A percentile compares a stretch with the other conserved stretches of the same genome.
Evolutionary conservation across 2,329 filamentous ascomycete species (phyloP).

Genomic region (Mariannaea sp.): DNA sequence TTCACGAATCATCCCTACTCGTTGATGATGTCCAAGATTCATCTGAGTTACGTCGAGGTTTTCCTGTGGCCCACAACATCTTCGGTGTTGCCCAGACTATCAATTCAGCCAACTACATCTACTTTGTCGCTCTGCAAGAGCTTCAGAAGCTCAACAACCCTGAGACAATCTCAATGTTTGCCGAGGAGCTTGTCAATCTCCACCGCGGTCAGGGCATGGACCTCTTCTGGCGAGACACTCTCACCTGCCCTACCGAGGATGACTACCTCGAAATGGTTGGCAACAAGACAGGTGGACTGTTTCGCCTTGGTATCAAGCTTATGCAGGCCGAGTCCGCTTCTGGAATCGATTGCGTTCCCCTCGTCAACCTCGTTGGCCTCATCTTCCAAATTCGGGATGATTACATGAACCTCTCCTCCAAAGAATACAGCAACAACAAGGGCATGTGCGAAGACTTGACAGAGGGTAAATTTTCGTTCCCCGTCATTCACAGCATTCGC

Average conservation of each 20-base stretch:
- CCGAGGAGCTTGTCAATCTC: conserved; percentile 82
- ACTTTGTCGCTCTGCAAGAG: conserved; percentile 79
- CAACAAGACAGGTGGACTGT: conserved; percentile 88
- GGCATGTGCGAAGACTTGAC: conserved; percentile 94
- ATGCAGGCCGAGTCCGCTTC: conserved; percentile 76
- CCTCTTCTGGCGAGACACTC: conserved; percentile 83
- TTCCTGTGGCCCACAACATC: conserved; percentile 82
- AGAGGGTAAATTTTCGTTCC: conserved; percentile 96
- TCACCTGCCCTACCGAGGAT: conserved; percentile 82
- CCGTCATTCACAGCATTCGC: conserved; percentile 91
- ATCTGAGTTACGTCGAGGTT: conserved; percentile 74
- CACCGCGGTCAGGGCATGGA: conserved; percentile 91
- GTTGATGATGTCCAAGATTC: conserved; percentile 89
- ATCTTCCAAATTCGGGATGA: conserved; percentile 93
- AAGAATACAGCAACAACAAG: conserved; percentile 85
- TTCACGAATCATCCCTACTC: conserved; percentile 82
- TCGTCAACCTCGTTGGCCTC: conserved; percentile 84
- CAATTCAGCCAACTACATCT: conserved; percentile 89
- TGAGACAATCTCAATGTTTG: conserved; percentile 70
- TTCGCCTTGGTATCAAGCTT: conserved; percentile 81
- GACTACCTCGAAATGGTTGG: conserved; percentile 95
- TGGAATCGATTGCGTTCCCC: conserved; percentile 72
- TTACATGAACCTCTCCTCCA: conserved; percentile 82
- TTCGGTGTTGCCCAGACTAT: conserved; percentile 88
- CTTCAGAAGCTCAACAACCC: conserved; percentile 72